These are phyloP conservation scores for Paramecium caudatum DNA, from an alignment of 73 alveolate species.

Conservation along the genomic window DNA sequence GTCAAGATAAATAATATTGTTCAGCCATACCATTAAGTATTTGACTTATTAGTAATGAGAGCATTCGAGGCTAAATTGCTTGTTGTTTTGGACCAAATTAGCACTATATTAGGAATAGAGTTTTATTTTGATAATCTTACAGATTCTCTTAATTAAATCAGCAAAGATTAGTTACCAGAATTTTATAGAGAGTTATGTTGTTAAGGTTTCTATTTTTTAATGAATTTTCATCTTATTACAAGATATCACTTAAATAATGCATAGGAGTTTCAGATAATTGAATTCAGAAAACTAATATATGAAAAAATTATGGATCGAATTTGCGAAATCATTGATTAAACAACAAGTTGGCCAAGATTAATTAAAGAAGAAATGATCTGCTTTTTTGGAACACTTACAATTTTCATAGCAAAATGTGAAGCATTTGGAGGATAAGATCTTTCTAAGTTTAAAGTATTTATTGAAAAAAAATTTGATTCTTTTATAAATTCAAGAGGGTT, in stretches of 20 bases:
- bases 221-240: constrained; percentile 41
- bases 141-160: constrained; percentile 12
- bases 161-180: constrained; percentile 22
- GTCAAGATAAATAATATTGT: background rate
- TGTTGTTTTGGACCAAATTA: background rate
- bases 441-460: background rate
- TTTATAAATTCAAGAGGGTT: constrained; percentile 38
- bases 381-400: constrained; percentile 28
- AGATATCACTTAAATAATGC: constrained; percentile 19
- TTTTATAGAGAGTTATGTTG: constrained; percentile 68
- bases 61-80: constrained; percentile 29
- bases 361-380: constrained; percentile 64
- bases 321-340: background rate
- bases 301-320: constrained; percentile 6
- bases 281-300: background rate
- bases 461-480: background rate
- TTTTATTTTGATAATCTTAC: constrained; percentile 42
- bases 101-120: constrained; percentile 14
- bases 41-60: background rate
- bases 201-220: background rate
- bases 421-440: constrained; percentile 28
- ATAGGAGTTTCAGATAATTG: background rate
- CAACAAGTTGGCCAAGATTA: constrained; percentile 38
- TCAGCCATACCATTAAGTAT: background rate
- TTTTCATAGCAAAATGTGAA: constrained; percentile 54